Evolutionary conservation across 129 eudicot genomes (phyloP), one percentile per base, ranked within the genome.

Genomic region (Artemisia annua): DNA sequence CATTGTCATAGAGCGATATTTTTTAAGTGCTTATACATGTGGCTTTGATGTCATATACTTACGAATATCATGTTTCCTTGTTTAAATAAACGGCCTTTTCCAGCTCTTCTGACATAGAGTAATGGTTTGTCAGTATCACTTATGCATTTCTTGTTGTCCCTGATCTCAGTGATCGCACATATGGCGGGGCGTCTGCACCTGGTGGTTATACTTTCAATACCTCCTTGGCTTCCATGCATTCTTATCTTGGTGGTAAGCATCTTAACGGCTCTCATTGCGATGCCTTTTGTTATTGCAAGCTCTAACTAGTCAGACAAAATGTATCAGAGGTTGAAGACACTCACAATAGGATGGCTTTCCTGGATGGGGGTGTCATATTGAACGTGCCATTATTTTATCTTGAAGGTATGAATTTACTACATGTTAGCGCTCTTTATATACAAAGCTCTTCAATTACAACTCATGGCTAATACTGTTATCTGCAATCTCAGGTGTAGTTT

Each of bases 161-260:
- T 72, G 11, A 54, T 69, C 75, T 69, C 51, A 92, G 96, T 72
- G 75, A 70, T 8, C 83, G 72, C 65, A 75, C 83, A 60, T 46
- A 75, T 74, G 92, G 74, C 30, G 87, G 77, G 63, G 80, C 81
- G 61, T 70, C 84, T 72, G 79, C 73, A 62, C 75, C 87, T 70
- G 76, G 82, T 51, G 89, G 73, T 61, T 78, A 78, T 67, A 80
- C 93, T 63, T 95, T 85, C 71, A 80, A 90, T 80, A 78, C 96
- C 53, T 79, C 86, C 11, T 58, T 90, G 83, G 91, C 95, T 70
- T 87, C 93, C 53, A 83, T 86, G 78, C 97, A 95, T 85, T 81
- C 91, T n/a, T 88, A 95, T 80, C 93, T 95, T 77, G 99, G 99
- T 60, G 99, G 98, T 90, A 79, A 75, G 89, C 64, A 53, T 66